A percentile compares a stretch with the other conserved stretches of the same genome.
Evolutionary conservation across 2,329 filamentous ascomycete genomes (phyloP).

Genomic region (Pyrenochaeta sp.): DNA sequence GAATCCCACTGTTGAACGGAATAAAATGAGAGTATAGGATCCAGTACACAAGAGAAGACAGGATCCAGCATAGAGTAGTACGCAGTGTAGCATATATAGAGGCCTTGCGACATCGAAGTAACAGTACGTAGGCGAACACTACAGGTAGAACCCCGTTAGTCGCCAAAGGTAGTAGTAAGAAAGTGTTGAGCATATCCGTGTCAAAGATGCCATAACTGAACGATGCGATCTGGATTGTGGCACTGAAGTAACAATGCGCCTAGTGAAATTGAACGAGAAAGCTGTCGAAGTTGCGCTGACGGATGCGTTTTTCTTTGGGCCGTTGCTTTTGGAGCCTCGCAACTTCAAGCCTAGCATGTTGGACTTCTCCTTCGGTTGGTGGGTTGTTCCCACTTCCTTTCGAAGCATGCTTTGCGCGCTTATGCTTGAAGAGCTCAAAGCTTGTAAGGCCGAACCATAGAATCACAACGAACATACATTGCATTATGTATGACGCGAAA

Average conservation of each 20-base stretch:
- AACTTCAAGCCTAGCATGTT: background rate
- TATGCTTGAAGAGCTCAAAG: conserved; percentile 2
- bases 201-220: conserved; percentile 27
- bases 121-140: conserved; percentile 22
- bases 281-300: conserved; percentile 13
- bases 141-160: conserved; percentile 30
- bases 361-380: background rate
- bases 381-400: background rate
- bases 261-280: conserved; percentile 33
- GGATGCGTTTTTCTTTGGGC: background rate
- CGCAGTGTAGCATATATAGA: conserved; percentile 18
- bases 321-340: background rate
- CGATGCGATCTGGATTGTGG: conserved; percentile 34
- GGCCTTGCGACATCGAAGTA: conserved; percentile 12
- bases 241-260: conserved; percentile 37
- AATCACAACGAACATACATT: conserved; percentile 28
- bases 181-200: conserved; percentile 28
- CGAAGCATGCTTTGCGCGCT: background rate
- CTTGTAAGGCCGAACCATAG: conserved; percentile 18
- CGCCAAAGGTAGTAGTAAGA: conserved; percentile 31
- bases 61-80: conserved; percentile 19
- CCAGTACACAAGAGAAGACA: conserved; percentile 31
- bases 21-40: conserved; percentile 25
- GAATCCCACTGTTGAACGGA: conserved; percentile 16
- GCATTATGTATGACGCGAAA: conserved; percentile 33